phyloP scores from a whole-genome alignment of 495 filamentous ascomycete genomes.

The Neurospora cerealis region DNA sequence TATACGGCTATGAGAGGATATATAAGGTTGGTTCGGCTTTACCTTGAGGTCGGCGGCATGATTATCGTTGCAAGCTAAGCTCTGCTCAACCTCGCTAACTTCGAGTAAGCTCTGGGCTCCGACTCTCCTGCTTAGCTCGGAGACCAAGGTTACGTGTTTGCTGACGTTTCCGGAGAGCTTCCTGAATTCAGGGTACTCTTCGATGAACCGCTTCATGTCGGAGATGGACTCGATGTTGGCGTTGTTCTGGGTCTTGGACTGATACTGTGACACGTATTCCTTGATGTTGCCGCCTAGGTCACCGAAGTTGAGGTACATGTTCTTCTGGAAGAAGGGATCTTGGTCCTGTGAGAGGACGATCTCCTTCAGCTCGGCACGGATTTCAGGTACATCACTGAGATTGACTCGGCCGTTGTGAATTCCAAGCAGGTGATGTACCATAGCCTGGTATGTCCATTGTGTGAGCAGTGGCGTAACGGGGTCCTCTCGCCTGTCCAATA shows the following conservation, averaged over 20 bases:
- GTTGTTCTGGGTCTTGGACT: constrained; percentile 84
- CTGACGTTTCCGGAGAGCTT: constrained; percentile 95
- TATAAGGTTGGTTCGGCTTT: constrained; percentile 27
- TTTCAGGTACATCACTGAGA: constrained; percentile 75
- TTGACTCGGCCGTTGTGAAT: constrained; percentile 90
- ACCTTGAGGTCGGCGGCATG: constrained; percentile 81
- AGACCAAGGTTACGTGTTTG: constrained; percentile 94
- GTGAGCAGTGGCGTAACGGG: constrained; percentile 91
- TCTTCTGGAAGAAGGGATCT: constrained; percentile 99
- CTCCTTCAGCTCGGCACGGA: constrained; percentile 85
- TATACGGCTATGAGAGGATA: not conserved
- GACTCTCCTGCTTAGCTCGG: constrained; percentile 81
- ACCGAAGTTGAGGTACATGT: constrained; percentile 98
- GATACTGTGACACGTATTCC: constrained; percentile 96
- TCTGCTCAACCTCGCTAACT: constrained; percentile 93
- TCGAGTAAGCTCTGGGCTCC: constrained; percentile 78
- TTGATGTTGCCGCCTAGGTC: constrained; percentile 97
- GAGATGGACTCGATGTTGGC: constrained; percentile 92
- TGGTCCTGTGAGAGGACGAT: constrained; percentile 95
- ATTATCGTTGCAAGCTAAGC: constrained; percentile 92
- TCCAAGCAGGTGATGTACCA: constrained; percentile 93
- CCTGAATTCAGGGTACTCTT: constrained; percentile 95
- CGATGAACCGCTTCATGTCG: constrained; percentile 98
- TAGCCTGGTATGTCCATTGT: constrained; percentile 98
- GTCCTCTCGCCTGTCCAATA: constrained; percentile 88